phyloP scores from a whole-genome alignment of 305 asterid species.

The Vinca major region DNA sequence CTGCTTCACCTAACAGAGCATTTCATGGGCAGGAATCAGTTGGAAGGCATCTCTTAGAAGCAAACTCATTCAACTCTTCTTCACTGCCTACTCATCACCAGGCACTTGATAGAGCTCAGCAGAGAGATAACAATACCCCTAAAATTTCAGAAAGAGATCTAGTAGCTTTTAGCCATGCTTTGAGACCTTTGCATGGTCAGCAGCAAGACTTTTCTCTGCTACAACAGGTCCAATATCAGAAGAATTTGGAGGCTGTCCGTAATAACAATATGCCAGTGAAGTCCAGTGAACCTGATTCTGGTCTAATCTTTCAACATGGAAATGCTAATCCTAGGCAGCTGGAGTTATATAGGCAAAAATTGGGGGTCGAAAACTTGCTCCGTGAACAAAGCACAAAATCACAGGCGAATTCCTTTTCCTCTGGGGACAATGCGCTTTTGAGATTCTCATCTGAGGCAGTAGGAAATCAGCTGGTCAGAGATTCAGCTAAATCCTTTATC shows the following conservation, averaged over 20 bases:
- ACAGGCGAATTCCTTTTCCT: slow-evolving; percentile 16
- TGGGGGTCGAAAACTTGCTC: slow-evolving; percentile 21
- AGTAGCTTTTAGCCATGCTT: slow-evolving; percentile 28
- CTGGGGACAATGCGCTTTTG: slow-evolving; percentile 20
- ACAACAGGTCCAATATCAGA: slow-evolving; percentile 26
- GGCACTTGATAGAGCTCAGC: slow-evolving; percentile 24
- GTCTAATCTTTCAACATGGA: slow-evolving; percentile 24
- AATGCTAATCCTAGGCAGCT: slow-evolving; percentile 30
- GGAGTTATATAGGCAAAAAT: slow-evolving; percentile 22
- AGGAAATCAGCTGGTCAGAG: slow-evolving; percentile 26
- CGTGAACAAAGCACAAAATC: slow-evolving; percentile 14
- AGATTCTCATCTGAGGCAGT: slow-evolving; percentile 23
- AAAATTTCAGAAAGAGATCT: slow-evolving; percentile 20
- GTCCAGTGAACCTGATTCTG: slow-evolving; percentile 7
- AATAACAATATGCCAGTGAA: slow-evolving; percentile 22
- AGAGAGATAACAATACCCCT: slow-evolving; percentile 18
- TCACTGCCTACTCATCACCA: slow-evolving; percentile 14
- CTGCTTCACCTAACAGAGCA: slow-evolving; percentile 6
- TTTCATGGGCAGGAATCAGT: too few relatives aligned
- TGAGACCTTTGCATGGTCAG: slow-evolving; percentile 16
- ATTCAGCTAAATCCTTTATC: slow-evolving; percentile 20
- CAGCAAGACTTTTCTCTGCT: slow-evolving; percentile 28
- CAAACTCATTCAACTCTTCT: neutral
- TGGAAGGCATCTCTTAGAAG: too few relatives aligned
- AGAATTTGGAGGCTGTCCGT: slow-evolving; percentile 23